These are phyloP conservation scores for Saccharum hybrid DNA, from an alignment of 202 grass and related monocot genomes.

Conservation along the genomic window DNA sequence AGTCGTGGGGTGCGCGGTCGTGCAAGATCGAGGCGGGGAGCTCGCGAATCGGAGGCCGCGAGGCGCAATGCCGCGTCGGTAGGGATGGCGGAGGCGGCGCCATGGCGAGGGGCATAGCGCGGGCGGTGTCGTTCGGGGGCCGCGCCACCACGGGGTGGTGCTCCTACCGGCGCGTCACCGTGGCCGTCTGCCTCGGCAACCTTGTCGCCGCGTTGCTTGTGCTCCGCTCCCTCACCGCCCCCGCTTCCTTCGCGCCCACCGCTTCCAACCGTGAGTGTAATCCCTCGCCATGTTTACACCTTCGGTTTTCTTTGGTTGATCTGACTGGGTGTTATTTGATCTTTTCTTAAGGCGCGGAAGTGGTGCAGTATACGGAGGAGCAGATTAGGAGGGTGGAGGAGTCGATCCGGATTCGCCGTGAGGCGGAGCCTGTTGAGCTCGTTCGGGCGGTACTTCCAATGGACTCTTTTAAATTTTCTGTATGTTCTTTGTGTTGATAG, in stretches of 20 bases:
- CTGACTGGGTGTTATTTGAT: conserved; percentile 30
- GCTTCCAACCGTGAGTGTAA: conserved; percentile 36
- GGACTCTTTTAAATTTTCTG: not conserved
- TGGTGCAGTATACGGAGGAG: conserved; percentile 59
- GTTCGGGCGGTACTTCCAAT: conserved; percentile 63
- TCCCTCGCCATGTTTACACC: not conserved
- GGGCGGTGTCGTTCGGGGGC: conserved; percentile 47
- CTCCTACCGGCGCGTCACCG: conserved; percentile 78
- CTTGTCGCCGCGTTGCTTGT: conserved; percentile 75
- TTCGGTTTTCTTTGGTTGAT: not conserved
- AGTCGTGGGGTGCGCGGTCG: not conserved
- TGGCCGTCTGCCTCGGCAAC: conserved; percentile 79
- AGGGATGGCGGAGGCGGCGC: conserved; percentile 48
- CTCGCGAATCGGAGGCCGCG: conserved; percentile 28
- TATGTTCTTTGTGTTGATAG: not conserved
- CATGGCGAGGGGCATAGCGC: conserved; percentile 73
- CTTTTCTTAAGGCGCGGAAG: conserved; percentile 18
- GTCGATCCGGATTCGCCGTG: conserved; percentile 79
- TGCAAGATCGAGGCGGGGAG: conserved; percentile 41
- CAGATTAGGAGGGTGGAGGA: conserved; percentile 81
- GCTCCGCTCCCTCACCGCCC: conserved; percentile 69
- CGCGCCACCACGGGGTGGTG: conserved; percentile 53
- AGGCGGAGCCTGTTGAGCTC: conserved; percentile 64
- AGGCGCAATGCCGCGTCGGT: conserved; percentile 56
- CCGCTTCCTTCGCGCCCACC: conserved; percentile 15